Conservation (phyloP, 768 basidiomycete genomes). For the Agaricus blazei region DNA sequence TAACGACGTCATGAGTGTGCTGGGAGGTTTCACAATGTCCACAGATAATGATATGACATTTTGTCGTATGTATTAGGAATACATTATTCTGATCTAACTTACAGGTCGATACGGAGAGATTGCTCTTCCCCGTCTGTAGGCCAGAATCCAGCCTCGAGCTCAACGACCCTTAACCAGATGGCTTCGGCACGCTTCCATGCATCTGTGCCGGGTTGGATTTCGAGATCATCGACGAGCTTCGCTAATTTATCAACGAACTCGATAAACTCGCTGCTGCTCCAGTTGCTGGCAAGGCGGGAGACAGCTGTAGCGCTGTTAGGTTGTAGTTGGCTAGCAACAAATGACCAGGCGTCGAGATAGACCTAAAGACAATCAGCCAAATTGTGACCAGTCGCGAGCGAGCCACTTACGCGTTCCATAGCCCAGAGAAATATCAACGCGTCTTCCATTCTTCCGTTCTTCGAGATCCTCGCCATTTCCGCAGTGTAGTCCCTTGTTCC, state of each 20-base stretch:
- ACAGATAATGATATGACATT: not conserved
- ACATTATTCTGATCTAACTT: too few species aligned
- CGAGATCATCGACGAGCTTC: conserved; percentile 39
- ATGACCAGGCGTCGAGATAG: conserved; percentile 66
- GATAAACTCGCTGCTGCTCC: conserved; percentile 52
- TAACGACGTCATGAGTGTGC: conserved; percentile 2
- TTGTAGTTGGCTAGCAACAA: conserved; percentile 27
- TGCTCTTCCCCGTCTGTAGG: conserved; percentile 36
- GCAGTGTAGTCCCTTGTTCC: conserved; percentile 68
- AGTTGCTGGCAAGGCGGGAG: conserved; percentile 51
- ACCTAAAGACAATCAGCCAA: conserved; percentile 33
- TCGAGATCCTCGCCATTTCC: conserved; percentile 55
- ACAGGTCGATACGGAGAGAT: not conserved
- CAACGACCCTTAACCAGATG: conserved; percentile 54
- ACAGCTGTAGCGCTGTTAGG: conserved; percentile 23
- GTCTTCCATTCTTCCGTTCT: conserved; percentile 45
- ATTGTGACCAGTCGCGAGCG: not conserved
- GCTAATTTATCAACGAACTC: conserved; percentile 48
- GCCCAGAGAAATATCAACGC: conserved; percentile 73
- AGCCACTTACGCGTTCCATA: conserved; percentile 58
- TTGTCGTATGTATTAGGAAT: too few species aligned
- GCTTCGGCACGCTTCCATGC: conserved; percentile 37
- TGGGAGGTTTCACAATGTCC: not conserved
- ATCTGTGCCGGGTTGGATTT: conserved; percentile 28
- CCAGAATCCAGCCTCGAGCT: conserved; percentile 61